Evolutionary conservation across 1,284 basidiomycete species (phyloP).

Genomic region (Xerocomus nothofagi): DNA sequence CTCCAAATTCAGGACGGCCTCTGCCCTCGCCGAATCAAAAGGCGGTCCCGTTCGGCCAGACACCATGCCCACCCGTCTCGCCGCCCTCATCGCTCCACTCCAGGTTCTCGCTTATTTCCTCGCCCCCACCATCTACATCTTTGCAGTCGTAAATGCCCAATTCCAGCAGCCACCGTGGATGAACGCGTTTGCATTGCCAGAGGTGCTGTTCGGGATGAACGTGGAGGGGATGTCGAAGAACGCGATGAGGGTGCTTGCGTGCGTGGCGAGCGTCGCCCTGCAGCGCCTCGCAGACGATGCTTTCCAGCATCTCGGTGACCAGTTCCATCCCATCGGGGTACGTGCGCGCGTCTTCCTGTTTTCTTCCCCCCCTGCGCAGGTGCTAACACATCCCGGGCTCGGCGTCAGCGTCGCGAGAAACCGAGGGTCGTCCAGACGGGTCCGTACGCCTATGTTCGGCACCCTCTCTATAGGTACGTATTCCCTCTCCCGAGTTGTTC

Average conservation of each 20-base stretch:
- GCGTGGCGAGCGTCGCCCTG: not conserved
- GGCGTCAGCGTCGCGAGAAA: conserved; percentile 29
- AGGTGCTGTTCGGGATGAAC: not conserved
- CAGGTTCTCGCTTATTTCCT: conserved; percentile 12
- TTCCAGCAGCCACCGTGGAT: conserved; percentile 32
- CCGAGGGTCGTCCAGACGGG: conserved; percentile 21
- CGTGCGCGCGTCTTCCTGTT: not conserved
- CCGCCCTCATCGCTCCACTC: conserved; percentile 15
- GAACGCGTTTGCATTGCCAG: conserved; percentile 3
- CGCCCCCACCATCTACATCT: conserved; percentile 15
- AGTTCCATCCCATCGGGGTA: conserved; percentile 21
- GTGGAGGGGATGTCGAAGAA: not conserved
- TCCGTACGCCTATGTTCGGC: conserved; percentile 31
- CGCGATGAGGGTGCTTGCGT: conserved; percentile 16
- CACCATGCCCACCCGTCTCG: conserved; percentile 10
- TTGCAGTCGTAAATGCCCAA: conserved; percentile 13
- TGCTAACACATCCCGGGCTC: not conserved
- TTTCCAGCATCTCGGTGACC: conserved; percentile 13
- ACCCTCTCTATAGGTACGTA: conserved; percentile 29
- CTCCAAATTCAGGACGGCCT: not conserved
- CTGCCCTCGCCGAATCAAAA: conserved; percentile 15
- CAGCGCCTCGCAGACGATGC: not conserved
- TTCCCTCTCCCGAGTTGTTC: too few species aligned
- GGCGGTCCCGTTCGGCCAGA: conserved; percentile 21
- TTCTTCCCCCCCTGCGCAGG: not conserved